Conservation (phyloP, 2,329 filamentous ascomycete species). For the Beauveria australis region DNA sequence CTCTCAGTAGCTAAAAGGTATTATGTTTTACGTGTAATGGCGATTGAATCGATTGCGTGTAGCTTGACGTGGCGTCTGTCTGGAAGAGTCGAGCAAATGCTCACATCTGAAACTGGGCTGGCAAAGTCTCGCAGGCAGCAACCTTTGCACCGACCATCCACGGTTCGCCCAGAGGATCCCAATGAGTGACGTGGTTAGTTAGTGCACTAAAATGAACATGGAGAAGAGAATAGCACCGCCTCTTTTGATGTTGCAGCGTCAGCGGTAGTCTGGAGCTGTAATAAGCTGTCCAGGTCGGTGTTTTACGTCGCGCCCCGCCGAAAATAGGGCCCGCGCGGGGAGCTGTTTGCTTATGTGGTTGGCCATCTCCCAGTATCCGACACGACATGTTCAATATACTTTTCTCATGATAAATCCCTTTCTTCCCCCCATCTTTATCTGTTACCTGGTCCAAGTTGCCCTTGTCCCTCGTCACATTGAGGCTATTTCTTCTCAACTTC, state of each 20-base stretch:
- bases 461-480: not conserved
- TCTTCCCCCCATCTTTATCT: too few species aligned
- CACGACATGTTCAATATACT: too few species aligned
- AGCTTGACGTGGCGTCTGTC: not conserved
- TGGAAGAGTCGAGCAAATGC: not conserved
- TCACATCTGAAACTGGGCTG: not conserved
- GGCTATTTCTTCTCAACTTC: too few species aligned
- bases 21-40: not conserved
- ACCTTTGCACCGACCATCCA: not conserved
- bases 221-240: not conserved
- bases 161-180: not conserved
- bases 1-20: slow-evolving; percentile 8
- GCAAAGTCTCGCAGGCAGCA: not conserved
- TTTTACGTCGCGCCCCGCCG: not conserved
- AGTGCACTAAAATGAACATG: not conserved
- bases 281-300: not conserved
- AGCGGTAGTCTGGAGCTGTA: not conserved
- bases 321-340: not conserved
- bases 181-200: not conserved
- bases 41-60: not conserved
- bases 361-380: too few species aligned
- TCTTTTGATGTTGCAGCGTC: not conserved
- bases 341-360: not conserved
- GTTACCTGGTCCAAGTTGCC: too few species aligned
- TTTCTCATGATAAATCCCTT: too few species aligned